These are phyloP conservation scores for Lupinus albus DNA, from an alignment of 306 rosid genomes.

Conservation along the genomic window DNA sequence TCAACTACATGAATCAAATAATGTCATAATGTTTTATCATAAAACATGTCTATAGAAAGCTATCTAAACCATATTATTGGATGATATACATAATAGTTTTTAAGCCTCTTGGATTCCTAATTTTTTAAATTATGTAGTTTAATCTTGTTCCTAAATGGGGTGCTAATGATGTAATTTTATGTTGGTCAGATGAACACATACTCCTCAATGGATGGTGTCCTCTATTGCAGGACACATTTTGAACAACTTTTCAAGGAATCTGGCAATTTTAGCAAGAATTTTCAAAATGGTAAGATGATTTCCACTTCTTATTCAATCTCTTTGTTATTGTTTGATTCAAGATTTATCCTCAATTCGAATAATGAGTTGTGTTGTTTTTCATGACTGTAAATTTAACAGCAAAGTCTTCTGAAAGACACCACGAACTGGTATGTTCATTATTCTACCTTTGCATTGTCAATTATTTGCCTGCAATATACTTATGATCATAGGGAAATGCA, in stretches of 20 bases:
- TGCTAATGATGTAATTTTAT: not conserved
- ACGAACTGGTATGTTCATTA: slow-evolving; percentile 57
- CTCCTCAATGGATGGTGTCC: slow-evolving; percentile 97
- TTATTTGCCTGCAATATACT: not conserved
- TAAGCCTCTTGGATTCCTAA: not conserved
- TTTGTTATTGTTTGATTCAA: not conserved
- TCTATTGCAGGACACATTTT: slow-evolving; percentile 87
- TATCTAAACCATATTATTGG: not conserved
- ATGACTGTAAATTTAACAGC: slow-evolving; percentile 52
- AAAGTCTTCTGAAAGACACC: slow-evolving; percentile 65
- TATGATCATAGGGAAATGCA: not conserved
- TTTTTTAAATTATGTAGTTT: not conserved
- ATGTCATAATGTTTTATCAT: too few relatives aligned
- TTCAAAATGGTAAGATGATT: slow-evolving; percentile 52
- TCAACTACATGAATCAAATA: too few relatives aligned
- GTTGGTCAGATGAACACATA: slow-evolving; percentile 79
- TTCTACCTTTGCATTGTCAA: slow-evolving; percentile 25
- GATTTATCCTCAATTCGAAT: slow-evolving; percentile 9
- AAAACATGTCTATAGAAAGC: too few relatives aligned
- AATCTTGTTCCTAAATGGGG: slow-evolving; percentile 19
- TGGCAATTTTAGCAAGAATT: slow-evolving; percentile 98
- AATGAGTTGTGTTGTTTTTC: slow-evolving; percentile 36
- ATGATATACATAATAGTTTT: not conserved
- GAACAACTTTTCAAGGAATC: slow-evolving; percentile 99
- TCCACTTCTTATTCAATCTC: not conserved